A percentile compares a stretch with the other conserved stretches of the same genome.
phyloP scores from a whole-genome alignment of 768 basidiomycete genomes.

The Scleroderma citrinum region DNA sequence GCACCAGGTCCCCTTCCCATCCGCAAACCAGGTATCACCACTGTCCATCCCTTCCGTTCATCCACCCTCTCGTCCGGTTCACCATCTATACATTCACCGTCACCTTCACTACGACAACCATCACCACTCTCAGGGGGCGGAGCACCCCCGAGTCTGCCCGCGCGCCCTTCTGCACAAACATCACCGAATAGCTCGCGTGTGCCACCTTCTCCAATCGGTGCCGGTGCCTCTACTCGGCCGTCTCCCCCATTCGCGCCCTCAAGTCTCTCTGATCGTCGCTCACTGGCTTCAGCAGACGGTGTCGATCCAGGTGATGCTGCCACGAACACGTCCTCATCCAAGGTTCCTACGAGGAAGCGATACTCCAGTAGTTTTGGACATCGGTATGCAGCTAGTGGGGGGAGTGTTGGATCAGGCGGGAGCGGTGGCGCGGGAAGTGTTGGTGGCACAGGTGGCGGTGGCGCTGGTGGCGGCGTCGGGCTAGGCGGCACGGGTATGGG shows the following conservation, averaged over 20 bases:
- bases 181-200: slow-evolving; percentile 40
- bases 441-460: too few relatives aligned
- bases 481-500: too few relatives aligned
- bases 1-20: slow-evolving; percentile 38
- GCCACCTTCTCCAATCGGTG: slow-evolving; percentile 35
- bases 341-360: slow-evolving; percentile 41
- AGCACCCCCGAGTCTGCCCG: slow-evolving; percentile 28
- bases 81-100: slow-evolving; percentile 43
- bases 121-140: slow-evolving; percentile 36
- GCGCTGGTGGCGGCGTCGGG: too few relatives aligned
- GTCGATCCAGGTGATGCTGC: slow-evolving; percentile 2
- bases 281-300: slow-evolving; percentile 31
- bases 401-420: slow-evolving; percentile 10
- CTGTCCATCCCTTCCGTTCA: slow-evolving; percentile 45
- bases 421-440: too few relatives aligned
- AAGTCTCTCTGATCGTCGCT: slow-evolving; percentile 39
- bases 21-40: slow-evolving; percentile 36
- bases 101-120: slow-evolving; percentile 41
- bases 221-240: slow-evolving; percentile 19
- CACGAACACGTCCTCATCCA: slow-evolving; percentile 6
- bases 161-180: slow-evolving; percentile 28
- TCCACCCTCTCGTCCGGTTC: slow-evolving; percentile 46
- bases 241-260: slow-evolving; percentile 38
- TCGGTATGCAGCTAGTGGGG: slow-evolving; percentile 45
- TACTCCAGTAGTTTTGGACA: slow-evolving; percentile 80